These are phyloP conservation scores for Phaeolepiota aurea DNA, from an alignment of 768 basidiomycete genomes.

Conservation along the genomic window DNA sequence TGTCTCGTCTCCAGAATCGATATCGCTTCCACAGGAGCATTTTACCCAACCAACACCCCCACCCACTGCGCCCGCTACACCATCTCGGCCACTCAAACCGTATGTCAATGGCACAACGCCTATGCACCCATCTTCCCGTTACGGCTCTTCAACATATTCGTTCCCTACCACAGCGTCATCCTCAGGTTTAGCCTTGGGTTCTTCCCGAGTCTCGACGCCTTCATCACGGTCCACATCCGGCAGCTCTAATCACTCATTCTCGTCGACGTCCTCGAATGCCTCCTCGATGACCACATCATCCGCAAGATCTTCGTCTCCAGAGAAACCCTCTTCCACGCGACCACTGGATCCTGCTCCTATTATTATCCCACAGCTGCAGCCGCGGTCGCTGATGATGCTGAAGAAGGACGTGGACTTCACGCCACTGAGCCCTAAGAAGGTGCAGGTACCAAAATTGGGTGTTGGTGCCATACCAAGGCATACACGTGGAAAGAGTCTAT, in stretches of 20 bases:
- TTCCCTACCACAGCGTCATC: constrained; percentile 15
- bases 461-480: constrained; percentile 6
- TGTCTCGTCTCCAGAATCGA: constrained; percentile 14
- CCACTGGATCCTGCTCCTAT: constrained; percentile 19
- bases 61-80: constrained; percentile 31
- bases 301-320: constrained; percentile 33
- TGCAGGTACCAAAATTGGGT: constrained; percentile 8
- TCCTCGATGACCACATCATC: constrained; percentile 32
- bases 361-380: constrained; percentile 22
- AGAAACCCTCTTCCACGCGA: constrained; percentile 23
- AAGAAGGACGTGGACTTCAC: constrained; percentile 65
- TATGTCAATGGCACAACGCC: constrained; percentile 25
- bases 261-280: constrained; percentile 31
- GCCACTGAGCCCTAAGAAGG: constrained; percentile 62
- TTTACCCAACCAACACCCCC: constrained; percentile 15
- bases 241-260: constrained; percentile 31
- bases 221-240: constrained; percentile 34
- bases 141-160: constrained; percentile 28
- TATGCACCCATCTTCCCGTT: constrained; percentile 26
- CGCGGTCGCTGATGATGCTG: constrained; percentile 56
- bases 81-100: constrained; percentile 30
- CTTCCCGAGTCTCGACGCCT: constrained; percentile 19
- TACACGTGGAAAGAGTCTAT: constrained; percentile 7
- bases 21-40: constrained; percentile 6
- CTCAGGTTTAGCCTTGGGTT: constrained; percentile 15